phyloP scores from a whole-genome alignment of 805 yeast species.

The Komagataella mondaviorum region DNA sequence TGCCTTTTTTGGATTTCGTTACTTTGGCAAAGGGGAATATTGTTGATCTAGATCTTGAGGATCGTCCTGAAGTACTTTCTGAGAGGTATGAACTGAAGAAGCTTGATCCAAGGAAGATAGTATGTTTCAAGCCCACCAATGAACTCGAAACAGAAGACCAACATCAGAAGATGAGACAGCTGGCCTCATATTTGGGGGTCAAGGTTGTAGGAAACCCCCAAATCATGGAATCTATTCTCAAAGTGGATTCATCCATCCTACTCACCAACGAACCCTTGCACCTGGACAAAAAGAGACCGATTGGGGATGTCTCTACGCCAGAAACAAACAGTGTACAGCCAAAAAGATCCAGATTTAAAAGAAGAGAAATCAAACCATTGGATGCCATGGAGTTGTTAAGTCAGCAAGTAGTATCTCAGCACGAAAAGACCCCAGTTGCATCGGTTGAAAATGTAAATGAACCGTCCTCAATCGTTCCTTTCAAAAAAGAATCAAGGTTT shows the following conservation, averaged over 20 bases:
- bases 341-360: background rate
- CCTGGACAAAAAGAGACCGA: background rate
- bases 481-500: background rate
- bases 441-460: background rate
- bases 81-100: background rate
- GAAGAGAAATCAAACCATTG: conserved; percentile 1
- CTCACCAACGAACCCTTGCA: background rate
- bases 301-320: background rate
- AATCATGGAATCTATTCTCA: conserved; percentile 1
- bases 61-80: background rate
- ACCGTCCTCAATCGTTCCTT: background rate
- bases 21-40: background rate
- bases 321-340: background rate
- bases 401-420: background rate
- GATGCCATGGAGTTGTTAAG: conserved; percentile 1
- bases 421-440: background rate
- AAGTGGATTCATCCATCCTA: background rate
- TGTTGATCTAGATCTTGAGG: background rate
- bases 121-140: background rate
- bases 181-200: conserved; percentile 1
- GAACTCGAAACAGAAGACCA: background rate
- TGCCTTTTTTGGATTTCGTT: background rate
- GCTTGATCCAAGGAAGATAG: background rate
- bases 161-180: background rate
- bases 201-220: conserved; percentile 1